These are phyloP conservation scores for Ophiostoma himal-ulmi DNA, from an alignment of 2,329 filamentous ascomycete species.

Conservation along the genomic window DNA sequence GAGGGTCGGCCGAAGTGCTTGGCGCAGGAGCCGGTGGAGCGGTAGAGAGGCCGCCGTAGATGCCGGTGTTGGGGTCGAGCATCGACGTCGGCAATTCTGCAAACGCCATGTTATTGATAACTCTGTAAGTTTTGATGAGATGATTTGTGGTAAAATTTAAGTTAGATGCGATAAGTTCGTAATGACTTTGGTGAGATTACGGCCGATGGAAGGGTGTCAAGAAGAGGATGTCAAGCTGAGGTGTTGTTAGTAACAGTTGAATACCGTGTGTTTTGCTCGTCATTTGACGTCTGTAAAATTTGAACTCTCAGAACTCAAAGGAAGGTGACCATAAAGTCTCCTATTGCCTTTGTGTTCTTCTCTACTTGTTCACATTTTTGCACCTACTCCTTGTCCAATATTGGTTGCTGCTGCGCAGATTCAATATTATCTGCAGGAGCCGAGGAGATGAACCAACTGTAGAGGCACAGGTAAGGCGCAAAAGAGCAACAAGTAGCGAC, in stretches of 20 bases:
- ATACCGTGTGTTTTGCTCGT: too few relatives aligned
- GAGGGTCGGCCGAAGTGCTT: background rate
- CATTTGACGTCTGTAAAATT: background rate
- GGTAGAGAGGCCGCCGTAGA: background rate
- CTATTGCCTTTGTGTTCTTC: background rate
- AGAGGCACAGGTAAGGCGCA: background rate
- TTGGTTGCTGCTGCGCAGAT: background rate
- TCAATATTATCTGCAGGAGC: background rate
- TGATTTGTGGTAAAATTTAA: background rate
- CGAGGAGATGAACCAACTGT: background rate
- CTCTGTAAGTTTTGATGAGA: background rate
- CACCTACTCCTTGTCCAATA: background rate
- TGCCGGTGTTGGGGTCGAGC: background rate
- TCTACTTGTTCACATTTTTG: background rate
- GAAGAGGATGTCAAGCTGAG: background rate
- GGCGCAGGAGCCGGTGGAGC: too few relatives aligned
- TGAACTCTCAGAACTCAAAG: background rate
- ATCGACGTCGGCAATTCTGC: constrained; percentile 3
- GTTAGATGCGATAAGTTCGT: background rate
- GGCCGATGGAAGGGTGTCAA: background rate
- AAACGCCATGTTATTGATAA: background rate
- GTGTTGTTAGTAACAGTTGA: background rate
- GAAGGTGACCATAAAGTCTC: background rate
- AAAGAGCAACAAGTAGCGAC: background rate
- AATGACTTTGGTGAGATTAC: background rate